Conservation (phyloP, 163 green algal genomes). For the Chlorella variabilis region DNA sequence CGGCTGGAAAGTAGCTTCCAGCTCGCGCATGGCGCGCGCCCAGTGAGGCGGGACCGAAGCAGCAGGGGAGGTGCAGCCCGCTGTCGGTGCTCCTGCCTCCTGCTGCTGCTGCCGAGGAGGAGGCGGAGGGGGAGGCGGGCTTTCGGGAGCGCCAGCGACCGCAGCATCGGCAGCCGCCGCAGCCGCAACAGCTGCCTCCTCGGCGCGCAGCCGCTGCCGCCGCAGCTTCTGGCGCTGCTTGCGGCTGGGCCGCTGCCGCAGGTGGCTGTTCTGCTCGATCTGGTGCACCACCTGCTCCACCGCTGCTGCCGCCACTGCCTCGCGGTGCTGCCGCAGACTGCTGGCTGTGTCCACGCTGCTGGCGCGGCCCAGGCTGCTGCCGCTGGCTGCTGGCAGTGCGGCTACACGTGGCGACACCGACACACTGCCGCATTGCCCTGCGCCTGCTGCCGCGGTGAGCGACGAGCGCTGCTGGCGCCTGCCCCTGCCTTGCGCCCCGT, state of each 20-base stretch:
- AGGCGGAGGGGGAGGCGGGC: too few relatives aligned
- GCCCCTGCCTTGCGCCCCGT: neutral
- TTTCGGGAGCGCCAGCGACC: neutral
- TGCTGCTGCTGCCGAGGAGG: neutral
- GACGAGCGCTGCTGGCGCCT: neutral
- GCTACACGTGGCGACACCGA: neutral
- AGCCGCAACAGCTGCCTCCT: neutral
- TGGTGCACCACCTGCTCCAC: slow-evolving; percentile 27
- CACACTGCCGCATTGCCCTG: neutral
- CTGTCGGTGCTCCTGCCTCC: too few relatives aligned
- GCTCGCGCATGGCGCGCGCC: neutral
- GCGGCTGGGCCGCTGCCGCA: slow-evolving; percentile 14
- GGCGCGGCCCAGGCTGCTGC: neutral
- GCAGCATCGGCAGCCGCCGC: neutral
- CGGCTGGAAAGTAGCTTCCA: slow-evolving; percentile 18
- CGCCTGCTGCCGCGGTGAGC: neutral
- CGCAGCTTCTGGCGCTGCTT: slow-evolving; percentile 31
- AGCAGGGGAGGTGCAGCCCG: neutral
- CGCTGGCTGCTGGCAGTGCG: neutral
- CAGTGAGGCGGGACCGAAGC: neutral
- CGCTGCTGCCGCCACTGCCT: neutral
- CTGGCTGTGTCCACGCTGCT: slow-evolving; percentile 14
- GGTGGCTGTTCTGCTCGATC: slow-evolving; percentile 14
- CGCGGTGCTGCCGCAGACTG: slow-evolving; percentile 19
- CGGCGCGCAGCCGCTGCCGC: neutral